Evolutionary conservation across 2,329 filamentous ascomycete species (phyloP).

Genomic region (Aspergillus puulaauensis): DNA sequence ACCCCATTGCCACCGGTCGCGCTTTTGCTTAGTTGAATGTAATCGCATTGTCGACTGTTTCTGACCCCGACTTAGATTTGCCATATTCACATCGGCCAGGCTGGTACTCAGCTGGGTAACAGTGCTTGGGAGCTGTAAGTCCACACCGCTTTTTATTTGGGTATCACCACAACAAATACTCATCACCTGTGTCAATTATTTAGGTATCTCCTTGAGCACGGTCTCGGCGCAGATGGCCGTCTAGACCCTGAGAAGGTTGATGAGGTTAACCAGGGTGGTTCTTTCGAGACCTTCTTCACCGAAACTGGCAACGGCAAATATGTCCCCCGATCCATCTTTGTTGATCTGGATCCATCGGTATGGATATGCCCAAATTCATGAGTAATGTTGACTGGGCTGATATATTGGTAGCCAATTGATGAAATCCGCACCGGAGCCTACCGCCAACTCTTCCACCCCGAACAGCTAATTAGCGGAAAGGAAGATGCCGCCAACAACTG

Average conservation of each 20-base stretch:
- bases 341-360: constrained; percentile 65
- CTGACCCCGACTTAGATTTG: constrained; percentile 50
- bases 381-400: constrained; percentile 11
- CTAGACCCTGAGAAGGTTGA: constrained; percentile 56
- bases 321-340: constrained; percentile 66
- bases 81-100: constrained; percentile 68
- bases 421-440: constrained; percentile 65
- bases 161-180: background rate
- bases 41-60: constrained; percentile 12
- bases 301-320: constrained; percentile 66
- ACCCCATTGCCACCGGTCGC: background rate
- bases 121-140: constrained; percentile 68
- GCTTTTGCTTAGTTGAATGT: background rate
- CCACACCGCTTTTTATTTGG: constrained; percentile 28
- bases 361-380: constrained; percentile 16
- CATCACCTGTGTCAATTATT: constrained; percentile 2
- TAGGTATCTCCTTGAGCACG: constrained; percentile 67
- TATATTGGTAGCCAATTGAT: constrained; percentile 55
- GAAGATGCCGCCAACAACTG: constrained; percentile 70
- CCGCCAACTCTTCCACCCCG: constrained; percentile 65
- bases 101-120: constrained; percentile 67
- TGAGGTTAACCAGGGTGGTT: constrained; percentile 54
- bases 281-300: constrained; percentile 66
- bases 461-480: constrained; percentile 66
- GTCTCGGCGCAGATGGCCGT: constrained; percentile 60